Base-by-base conservation (phyloP, 352 stramenopile species). In the Globisporangium heterothallicum region DNA sequence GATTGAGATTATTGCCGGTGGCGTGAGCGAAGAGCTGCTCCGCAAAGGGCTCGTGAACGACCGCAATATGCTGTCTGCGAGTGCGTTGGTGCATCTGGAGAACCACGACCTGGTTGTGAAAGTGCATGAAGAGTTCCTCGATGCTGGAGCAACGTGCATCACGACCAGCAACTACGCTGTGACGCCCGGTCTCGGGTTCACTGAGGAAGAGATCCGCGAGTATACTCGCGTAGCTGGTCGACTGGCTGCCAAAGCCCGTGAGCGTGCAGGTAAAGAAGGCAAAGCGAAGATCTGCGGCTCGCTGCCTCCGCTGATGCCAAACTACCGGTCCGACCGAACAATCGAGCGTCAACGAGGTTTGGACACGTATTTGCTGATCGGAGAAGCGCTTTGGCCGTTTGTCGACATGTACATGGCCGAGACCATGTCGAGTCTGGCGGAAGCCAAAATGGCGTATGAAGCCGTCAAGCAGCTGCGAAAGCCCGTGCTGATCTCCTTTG, bases 161-260 rank as follows among this genome's bases (percentile, higher is more conserved):
- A 86, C 90, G 29, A 96, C 83, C 27, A 95, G 86, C 71, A 96
- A 93, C 27, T 93, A 95, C 58, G 74, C 83, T 40, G 80, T 97
- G 30, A 91, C 86, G 9, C 88, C 86, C 16, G 81, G 83, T 13
- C 53, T 92, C 35, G 87, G 88, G 40, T 97, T 97, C 73, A 81
- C 55, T 12, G 36, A 66, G 10, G 75, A 88, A 19, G 78, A 95
- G 49, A 81, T 96, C 24, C 59, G 64, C 9, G 70, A 86, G 58
- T 77, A 79, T 62, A 86, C 73, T 34, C 66, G 60, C 29, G 57
- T 76, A 24, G 74, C 87, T 2, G 87, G 80, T 13, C 50, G 76
- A 19, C 69, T 96, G 60, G 87, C 83, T 12, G 61, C 64, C 1
- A 62, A 78, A 26, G 80, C 86, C 21, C 62, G 59, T 8, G 35